Percentiles rank a stretch among this genome's conserved stretches.
phyloP scores from a whole-genome alignment of 345 rosid genomes.

The Triadica sebifera region DNA sequence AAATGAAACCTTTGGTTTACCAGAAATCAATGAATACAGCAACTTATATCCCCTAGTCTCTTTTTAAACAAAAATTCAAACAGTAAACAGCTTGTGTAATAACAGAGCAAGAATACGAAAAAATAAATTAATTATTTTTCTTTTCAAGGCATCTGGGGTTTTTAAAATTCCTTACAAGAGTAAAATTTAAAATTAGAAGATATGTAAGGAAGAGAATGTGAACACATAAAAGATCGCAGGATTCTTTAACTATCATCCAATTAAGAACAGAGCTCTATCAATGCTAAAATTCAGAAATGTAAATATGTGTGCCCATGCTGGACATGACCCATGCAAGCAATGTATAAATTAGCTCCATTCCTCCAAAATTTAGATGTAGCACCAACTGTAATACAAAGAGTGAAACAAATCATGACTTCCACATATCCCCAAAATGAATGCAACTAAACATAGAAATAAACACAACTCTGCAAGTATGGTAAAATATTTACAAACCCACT shows the following conservation, averaged over 20 bases:
- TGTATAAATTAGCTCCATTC: neutral
- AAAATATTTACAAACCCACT: neutral
- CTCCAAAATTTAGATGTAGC: neutral
- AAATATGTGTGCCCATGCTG: neutral
- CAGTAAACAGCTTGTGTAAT: too few species aligned
- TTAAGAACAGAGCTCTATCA: neutral
- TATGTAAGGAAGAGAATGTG: neutral
- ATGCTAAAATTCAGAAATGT: too few species aligned
- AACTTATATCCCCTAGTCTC: too few species aligned
- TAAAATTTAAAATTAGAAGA: neutral
- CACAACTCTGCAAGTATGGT: neutral
- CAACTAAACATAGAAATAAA: neutral
- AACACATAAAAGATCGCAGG: too few species aligned
- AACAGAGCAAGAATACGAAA: too few species aligned
- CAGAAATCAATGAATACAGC: too few species aligned
- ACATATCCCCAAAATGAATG: neutral
- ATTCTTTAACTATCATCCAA: neutral
- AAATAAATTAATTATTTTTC: too few species aligned
- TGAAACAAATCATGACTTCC: neutral
- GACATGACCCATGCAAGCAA: neutral
- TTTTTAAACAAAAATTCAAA: too few species aligned
- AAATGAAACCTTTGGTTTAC: too few species aligned
- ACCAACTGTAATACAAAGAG: neutral
- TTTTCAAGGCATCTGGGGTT: too few species aligned
- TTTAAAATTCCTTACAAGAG: neutral